A percentile compares a stretch with the other conserved stretches of the same genome.
Evolutionary conservation across 306 rosid genomes (phyloP).

Genomic region (Rosa lucieae): DNA sequence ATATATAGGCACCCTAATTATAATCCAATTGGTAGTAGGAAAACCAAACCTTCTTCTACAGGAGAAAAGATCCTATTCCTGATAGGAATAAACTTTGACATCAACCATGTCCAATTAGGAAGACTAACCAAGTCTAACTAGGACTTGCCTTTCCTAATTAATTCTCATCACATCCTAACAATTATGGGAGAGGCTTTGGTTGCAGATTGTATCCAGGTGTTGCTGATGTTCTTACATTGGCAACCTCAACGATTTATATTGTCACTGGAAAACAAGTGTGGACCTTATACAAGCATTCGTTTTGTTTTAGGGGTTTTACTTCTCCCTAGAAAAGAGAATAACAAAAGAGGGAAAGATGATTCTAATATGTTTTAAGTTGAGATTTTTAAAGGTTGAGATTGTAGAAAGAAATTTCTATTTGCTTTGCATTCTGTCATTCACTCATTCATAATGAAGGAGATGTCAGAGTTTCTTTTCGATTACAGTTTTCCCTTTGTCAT

Average conservation of each 20-base stretch:
- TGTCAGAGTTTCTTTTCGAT: not conserved
- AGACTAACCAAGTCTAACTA: too few species aligned
- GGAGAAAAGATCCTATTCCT: too few species aligned
- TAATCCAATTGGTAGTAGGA: too few species aligned
- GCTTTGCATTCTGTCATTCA: not conserved
- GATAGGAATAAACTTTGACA: too few species aligned
- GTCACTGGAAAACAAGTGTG: slow-evolving; percentile 86
- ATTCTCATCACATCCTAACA: too few species aligned
- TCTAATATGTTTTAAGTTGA: not conserved
- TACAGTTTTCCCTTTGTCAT: not conserved
- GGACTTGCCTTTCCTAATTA: too few species aligned
- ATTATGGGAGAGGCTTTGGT: not conserved
- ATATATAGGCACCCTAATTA: too few species aligned
- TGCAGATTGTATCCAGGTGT: slow-evolving; percentile 77
- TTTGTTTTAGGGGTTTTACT: not conserved
- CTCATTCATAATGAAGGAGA: not conserved
- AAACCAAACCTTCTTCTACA: too few species aligned
- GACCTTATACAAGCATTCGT: not conserved
- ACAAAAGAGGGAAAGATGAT: not conserved
- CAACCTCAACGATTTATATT: slow-evolving; percentile 73
- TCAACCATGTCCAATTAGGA: too few species aligned
- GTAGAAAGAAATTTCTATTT: not conserved
- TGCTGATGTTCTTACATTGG: slow-evolving; percentile 67
- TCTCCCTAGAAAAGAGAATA: not conserved
- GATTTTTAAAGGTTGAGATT: not conserved